Evolutionary conservation across 208 protist species (phyloP).

Genomic region (Wallacemonas sp.): DNA sequence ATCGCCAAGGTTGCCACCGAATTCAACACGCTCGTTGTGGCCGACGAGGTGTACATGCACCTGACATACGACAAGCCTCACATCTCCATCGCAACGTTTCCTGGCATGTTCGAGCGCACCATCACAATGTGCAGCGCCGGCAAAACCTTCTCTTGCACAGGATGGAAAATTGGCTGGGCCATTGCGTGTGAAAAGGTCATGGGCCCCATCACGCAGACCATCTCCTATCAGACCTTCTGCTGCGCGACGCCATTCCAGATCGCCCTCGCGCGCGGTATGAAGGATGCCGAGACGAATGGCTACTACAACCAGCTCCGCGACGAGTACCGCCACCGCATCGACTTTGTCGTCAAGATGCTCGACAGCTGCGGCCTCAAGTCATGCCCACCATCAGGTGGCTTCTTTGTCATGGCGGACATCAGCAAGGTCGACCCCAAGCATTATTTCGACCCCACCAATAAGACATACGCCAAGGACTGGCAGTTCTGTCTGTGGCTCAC

Average conservation of each 20-base stretch:
- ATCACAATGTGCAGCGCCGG: conserved; percentile 89
- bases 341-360: conserved; percentile 42
- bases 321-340: conserved; percentile 51
- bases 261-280: conserved; percentile 68
- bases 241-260: conserved; percentile 88
- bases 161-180: conserved; percentile 93
- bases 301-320: conserved; percentile 58
- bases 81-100: conserved; percentile 68
- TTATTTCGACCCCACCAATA: conserved; percentile 61
- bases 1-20: conserved; percentile 74
- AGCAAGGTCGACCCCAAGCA: conserved; percentile 61
- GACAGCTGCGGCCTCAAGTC: conserved; percentile 40
- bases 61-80: conserved; percentile 75
- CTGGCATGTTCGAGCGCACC: conserved; percentile 90
- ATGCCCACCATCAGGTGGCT: conserved; percentile 65
- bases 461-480: conserved; percentile 63
- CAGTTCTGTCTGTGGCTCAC: conserved; percentile 91
- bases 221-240: conserved; percentile 88
- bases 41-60: conserved; percentile 92
- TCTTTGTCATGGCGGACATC: conserved; percentile 91
- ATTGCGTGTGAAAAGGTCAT: conserved; percentile 54
- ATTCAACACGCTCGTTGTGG: conserved; percentile 64
- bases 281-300: conserved; percentile 38
- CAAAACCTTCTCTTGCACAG: conserved; percentile 94
- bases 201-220: conserved; percentile 35